Conservation (phyloP, 305 asterid genomes). For the Rubia peregrina region DNA sequence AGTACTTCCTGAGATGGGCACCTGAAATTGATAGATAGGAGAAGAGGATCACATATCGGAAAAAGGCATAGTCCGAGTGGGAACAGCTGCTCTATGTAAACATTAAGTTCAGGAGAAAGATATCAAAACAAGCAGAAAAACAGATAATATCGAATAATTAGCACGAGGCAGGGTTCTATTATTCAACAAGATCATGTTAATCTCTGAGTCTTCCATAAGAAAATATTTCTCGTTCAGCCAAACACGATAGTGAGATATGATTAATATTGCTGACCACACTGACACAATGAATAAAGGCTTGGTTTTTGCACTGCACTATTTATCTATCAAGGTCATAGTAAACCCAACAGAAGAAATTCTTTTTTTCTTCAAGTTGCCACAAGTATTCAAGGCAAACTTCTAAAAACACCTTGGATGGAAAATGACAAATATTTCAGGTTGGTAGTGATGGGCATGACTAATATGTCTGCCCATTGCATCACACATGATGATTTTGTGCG, state of each 20-base stretch:
- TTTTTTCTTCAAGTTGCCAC: neutral
- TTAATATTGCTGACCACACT: neutral
- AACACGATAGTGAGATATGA: neutral
- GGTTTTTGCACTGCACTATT: neutral
- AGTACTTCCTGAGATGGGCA: neutral
- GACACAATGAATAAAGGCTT: neutral
- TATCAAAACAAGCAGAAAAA: neutral
- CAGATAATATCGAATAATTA: neutral
- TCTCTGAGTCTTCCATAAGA: neutral
- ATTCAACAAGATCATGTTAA: neutral
- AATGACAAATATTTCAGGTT: too few relatives aligned
- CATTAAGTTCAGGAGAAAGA: neutral
- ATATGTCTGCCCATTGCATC: too few relatives aligned
- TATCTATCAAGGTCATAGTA: neutral
- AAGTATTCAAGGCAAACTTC: neutral
- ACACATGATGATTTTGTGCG: too few relatives aligned
- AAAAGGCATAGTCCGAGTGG: neutral
- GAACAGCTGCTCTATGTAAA: neutral
- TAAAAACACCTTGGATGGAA: too few relatives aligned
- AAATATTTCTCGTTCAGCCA: neutral
- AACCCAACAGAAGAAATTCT: neutral
- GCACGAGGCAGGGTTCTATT: neutral
- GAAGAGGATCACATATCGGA: neutral
- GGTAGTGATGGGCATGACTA: too few relatives aligned
- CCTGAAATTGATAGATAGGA: constrained; percentile 14